Conservation (phyloP, 2,329 filamentous ascomycete genomes). For the Colletotrichum sidae region DNA sequence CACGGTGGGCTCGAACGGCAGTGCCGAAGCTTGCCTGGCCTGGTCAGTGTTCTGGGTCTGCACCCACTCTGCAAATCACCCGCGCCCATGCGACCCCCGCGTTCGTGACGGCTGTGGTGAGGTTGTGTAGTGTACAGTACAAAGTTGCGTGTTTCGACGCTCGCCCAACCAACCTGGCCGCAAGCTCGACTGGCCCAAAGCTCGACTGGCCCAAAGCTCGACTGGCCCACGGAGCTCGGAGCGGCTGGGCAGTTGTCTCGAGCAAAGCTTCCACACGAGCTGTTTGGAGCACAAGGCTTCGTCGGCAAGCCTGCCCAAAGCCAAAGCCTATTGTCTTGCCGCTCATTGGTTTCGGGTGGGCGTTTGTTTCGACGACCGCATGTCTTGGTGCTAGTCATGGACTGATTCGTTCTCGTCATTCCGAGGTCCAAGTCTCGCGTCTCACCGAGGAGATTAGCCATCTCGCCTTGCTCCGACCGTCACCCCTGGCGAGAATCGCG, state of each 20-base stretch:
- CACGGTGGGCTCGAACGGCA: constrained; percentile 4
- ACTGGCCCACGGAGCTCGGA: constrained; percentile 1
- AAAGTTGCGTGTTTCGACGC: constrained; percentile 12
- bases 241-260: constrained; percentile 3
- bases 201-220: too few relatives aligned
- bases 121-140: not conserved
- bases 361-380: constrained; percentile 24
- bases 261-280: constrained; percentile 8
- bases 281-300: not conserved
- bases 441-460: constrained; percentile 2
- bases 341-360: constrained; percentile 20
- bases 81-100: constrained; percentile 33
- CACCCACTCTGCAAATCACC: constrained; percentile 30
- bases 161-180: constrained; percentile 8
- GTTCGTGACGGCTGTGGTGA: constrained; percentile 10
- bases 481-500: too few relatives aligned
- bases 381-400: constrained; percentile 22
- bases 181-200: not conserved
- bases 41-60: constrained; percentile 21
- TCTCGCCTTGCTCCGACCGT: not conserved
- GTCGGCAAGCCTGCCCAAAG: not conserved
- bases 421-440: constrained; percentile 5
- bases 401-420: constrained; percentile 12
- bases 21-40: constrained; percentile 18
- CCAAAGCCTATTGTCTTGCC: not conserved